phyloP scores from a whole-genome alignment of 139 green algal genomes.

The Chlamydomonas eustigma region DNA sequence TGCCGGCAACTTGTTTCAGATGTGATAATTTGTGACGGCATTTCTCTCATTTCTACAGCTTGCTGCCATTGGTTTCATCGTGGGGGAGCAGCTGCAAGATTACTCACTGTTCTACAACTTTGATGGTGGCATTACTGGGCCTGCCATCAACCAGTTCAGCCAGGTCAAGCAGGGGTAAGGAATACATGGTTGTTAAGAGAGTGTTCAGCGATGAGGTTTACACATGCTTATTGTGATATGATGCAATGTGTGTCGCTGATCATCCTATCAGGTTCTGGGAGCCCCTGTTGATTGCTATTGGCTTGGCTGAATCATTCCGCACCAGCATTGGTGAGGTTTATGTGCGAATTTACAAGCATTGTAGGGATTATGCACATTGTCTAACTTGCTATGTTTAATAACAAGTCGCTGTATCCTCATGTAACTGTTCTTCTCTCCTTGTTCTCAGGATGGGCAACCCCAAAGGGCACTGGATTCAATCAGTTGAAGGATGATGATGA shows the following conservation, averaged over 20 bases:
- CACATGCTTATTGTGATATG: no score
- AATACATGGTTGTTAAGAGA: no score
- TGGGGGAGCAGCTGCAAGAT: conserved; percentile 59
- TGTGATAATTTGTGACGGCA: no score
- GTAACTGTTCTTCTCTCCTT: no score
- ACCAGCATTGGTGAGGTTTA: conserved; percentile 52
- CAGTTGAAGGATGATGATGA: conserved; percentile 47
- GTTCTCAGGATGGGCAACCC: conserved; percentile 66
- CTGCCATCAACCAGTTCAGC: conserved; percentile 79
- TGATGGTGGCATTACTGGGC: conserved; percentile 44
- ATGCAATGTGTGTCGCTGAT: no score
- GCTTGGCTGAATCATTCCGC: conserved; percentile 62
- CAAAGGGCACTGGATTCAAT: conserved; percentile 49
- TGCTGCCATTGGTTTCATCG: conserved; percentile 65
- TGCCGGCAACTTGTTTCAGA: no score
- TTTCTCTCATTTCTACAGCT: conserved; percentile 25
- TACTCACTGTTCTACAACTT: conserved; percentile 52
- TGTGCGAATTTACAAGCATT: no score
- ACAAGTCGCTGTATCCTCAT: no score
- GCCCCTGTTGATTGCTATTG: conserved; percentile 65
- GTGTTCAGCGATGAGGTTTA: no score
- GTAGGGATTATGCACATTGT: no score
- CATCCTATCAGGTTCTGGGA: no score
- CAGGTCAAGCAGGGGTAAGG: conserved; percentile 58
- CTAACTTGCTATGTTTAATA: no score